Evolutionary conservation across 2,329 filamentous ascomycete species (phyloP), one percentile per base, ranked within the genome.

Genomic region (Diaporthe sp.): DNA sequence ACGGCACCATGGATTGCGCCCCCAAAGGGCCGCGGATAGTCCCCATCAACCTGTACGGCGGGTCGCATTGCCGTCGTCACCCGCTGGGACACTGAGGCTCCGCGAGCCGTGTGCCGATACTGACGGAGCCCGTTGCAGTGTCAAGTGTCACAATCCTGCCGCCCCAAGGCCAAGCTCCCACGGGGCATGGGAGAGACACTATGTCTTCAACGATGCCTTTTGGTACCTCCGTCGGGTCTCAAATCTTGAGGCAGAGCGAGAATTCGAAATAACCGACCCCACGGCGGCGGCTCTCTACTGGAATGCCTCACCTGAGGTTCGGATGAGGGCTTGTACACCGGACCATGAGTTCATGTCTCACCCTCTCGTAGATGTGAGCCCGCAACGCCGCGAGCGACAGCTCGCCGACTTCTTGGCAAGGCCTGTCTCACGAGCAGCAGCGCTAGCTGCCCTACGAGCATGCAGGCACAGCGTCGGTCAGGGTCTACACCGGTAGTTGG

Each of bases 31-130:
- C 9, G 47, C 15, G 32, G 9, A 12, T 39, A 1, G 7, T 17
- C 32, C 44, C 25, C 22, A 51, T 68, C 47, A 53, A 68, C 44
- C 44, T 68, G 63, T 47, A 32, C 47, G 63, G 32, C 63, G 44
- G 63, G 47, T 68, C 63, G n/a, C 47, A 68, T 47, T 68, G 63
- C 63, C 63, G 63, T 53, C 47, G 47, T 68, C 63, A 51, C 63
- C 63, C 63, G 22, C 63, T 53, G 44, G 30, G 22, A 68, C 63
- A 13, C 30, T 68, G 63, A 68, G 63, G 63, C 63, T 68, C 63
- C 53, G 63, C 63, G 63, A 68, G 63, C 47, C 47, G 22, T 68
- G 39, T 51, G 32, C 44, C 63, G 32, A 68, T 32, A 68, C 9
- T 50, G 32, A 53, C 15, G 9, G 15, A 27, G 15, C 63, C 32